Evolutionary conservation across 2,329 filamentous ascomycete genomes (phyloP).

Genomic region (Ophiostoma pallidulum): DNA sequence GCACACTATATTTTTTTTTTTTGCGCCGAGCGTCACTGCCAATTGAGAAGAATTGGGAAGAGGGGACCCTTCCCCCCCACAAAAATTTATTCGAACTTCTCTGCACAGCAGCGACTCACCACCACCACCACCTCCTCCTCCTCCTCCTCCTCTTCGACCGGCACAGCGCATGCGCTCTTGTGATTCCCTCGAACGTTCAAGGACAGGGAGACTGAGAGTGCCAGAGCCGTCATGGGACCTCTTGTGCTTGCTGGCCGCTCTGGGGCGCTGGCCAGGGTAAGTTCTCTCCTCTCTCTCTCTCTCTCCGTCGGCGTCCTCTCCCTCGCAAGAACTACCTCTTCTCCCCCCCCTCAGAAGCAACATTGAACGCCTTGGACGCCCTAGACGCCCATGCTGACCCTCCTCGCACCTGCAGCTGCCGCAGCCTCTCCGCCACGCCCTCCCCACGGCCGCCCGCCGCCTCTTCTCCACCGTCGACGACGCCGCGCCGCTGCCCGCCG

Average conservation of each 20-base stretch:
- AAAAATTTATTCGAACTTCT: conserved; percentile 9
- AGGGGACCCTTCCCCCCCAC: conserved; percentile 5
- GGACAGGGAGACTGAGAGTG: conserved; percentile 5
- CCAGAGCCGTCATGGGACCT: conserved; percentile 34
- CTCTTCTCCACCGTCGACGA: conserved; percentile 29
- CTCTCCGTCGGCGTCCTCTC: too few species aligned
- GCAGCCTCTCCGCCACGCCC: conserved; percentile 23
- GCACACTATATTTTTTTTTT: conserved; percentile 5
- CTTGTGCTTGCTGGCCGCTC: conserved; percentile 41
- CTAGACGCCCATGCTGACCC: neutral
- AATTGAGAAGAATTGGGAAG: too few species aligned
- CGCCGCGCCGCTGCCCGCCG: conserved; percentile 46
- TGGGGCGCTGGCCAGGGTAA: conserved; percentile 38
- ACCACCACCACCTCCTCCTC: neutral
- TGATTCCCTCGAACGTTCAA: neutral
- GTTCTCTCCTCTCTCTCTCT: too few species aligned
- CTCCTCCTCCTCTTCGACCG: neutral
- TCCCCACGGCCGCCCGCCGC: conserved; percentile 23
- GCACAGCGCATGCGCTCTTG: neutral
- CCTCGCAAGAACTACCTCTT: neutral
- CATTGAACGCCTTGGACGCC: too few species aligned
- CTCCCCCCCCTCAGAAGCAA: too few species aligned
- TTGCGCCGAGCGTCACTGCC: too few species aligned
- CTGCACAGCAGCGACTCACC: neutral
- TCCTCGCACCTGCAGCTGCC: conserved; percentile 29